Conservation (phyloP, 345 rosid species). For the Ailanthus altissimus region DNA sequence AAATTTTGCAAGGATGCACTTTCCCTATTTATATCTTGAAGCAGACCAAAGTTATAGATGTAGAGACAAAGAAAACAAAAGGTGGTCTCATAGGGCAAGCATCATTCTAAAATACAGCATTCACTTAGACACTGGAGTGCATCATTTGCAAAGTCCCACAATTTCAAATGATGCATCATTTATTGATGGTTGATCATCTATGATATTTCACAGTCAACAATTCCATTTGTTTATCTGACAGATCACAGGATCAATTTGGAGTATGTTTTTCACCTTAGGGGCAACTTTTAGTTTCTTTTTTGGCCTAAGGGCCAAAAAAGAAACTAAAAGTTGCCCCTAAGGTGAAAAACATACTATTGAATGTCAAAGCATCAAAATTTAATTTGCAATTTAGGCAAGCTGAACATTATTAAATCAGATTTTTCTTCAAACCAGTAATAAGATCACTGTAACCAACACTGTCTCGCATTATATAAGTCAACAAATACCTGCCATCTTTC, state of each 20-base stretch:
- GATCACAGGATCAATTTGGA: background rate
- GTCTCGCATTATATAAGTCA: background rate
- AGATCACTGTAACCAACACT: too few species aligned
- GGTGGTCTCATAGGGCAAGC: background rate
- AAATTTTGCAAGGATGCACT: background rate
- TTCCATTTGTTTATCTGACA: background rate
- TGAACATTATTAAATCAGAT: background rate
- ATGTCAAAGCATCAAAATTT: constrained; percentile 4
- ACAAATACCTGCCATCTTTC: background rate
- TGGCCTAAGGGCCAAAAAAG: too few species aligned
- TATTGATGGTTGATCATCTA: background rate
- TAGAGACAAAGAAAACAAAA: background rate
- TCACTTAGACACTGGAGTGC: background rate
- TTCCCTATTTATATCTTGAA: background rate
- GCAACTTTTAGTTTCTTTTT: too few species aligned
- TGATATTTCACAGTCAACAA: background rate
- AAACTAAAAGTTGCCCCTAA: too few species aligned
- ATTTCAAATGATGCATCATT: too few species aligned
- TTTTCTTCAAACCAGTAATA: too few species aligned
- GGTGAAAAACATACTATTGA: background rate
- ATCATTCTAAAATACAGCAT: background rate
- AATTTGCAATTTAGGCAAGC: background rate
- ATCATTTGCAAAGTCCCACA: background rate
- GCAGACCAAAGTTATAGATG: background rate
- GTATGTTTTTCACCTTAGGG: background rate